Percentiles rank a stretch among this genome's conserved stretches.
phyloP scores from a whole-genome alignment of 306 rosid genomes.

The Parietaria judaica region DNA sequence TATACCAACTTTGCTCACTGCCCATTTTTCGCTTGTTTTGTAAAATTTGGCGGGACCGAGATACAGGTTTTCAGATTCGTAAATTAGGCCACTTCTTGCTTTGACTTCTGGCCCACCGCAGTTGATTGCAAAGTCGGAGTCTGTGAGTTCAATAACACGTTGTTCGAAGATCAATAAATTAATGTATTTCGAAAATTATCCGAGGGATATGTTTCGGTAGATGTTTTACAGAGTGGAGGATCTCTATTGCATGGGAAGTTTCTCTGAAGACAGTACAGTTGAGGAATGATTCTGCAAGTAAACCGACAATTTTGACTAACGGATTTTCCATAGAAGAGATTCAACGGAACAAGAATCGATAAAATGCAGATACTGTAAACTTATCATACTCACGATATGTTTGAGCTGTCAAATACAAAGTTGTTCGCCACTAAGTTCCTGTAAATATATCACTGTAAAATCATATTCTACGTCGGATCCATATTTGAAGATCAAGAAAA shows the following conservation, averaged over 20 bases:
- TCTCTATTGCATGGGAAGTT: slow-evolving; percentile 22
- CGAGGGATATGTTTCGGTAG: too few species aligned
- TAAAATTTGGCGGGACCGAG: slow-evolving; percentile 15
- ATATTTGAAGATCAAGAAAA: too few species aligned
- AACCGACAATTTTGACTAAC: slow-evolving; percentile 11
- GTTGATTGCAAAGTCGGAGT: slow-evolving; percentile 22
- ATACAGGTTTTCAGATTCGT: slow-evolving; percentile 10
- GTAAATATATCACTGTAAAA: slow-evolving; percentile 1
- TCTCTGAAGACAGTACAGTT: slow-evolving; percentile 22
- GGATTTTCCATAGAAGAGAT: background rate
- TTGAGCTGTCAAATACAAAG: slow-evolving; percentile 21
- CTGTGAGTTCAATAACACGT: background rate
- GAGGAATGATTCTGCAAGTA: slow-evolving; percentile 9
- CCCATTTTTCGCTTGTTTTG: slow-evolving; percentile 14
- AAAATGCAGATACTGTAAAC: too few species aligned
- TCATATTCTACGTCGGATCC: background rate
- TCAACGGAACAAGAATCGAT: too few species aligned
- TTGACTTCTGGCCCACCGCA: slow-evolving; percentile 12
- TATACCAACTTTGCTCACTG: slow-evolving; percentile 22
- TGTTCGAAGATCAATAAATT: background rate
- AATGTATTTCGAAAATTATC: too few species aligned
- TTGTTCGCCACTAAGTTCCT: slow-evolving; percentile 35
- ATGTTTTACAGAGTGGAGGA: slow-evolving; percentile 3
- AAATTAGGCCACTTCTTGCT: slow-evolving; percentile 9
- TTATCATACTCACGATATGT: slow-evolving; percentile 16